Evolutionary conservation across 306 rosid genomes (phyloP), one percentile per base, ranked within the genome.

Genomic region (Vigna mungo): DNA sequence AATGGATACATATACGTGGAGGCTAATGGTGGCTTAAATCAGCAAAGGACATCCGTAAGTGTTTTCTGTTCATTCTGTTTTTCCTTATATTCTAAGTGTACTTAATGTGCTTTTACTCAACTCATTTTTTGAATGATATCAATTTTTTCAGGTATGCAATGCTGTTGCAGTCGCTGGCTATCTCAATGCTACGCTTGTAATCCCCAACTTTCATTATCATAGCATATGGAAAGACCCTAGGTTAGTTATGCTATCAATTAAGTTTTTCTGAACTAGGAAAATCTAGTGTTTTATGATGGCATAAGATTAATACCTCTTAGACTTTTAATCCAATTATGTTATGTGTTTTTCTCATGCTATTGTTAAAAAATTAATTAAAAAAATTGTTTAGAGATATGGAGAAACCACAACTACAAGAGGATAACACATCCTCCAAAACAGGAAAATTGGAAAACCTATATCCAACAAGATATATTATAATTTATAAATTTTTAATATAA

Each of bases 221-320:
- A 95, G 98, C 91, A 89, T 95, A 85, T 95, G 98, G 98, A 90
- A 94, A 89, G 98, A 95, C 84, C 98, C 96, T 56, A 95, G 98
- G 98, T 95, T 82, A 72, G 96, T 78, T 39, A 47, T 79, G 46
- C 64, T 78, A 11, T 68, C 14, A 4, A 49, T 75, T 72, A 32
- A 10, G 64, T 34, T 58, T 81, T 74, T 58, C 68, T 2, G 21
- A 55, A 68, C 63, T 48, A 68, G 77, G 48, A 21, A 48, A 53
- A 21, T 54, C 62, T 23, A 53, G 64, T 30, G 77, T 49, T 59
- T 78, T 27, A 59, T 68, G 30, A 60, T 74, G 68, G 80, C 61
- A 12, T 53, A 43, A 36, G 36, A 44, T 69, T 25, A 25, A 37
- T 41, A 27, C 30, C 53, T 56, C 17, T 76, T 34, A 53, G 59